Evolutionary conservation across 805 yeast genomes (phyloP).

Genomic region (Candida nemodendra): DNA sequence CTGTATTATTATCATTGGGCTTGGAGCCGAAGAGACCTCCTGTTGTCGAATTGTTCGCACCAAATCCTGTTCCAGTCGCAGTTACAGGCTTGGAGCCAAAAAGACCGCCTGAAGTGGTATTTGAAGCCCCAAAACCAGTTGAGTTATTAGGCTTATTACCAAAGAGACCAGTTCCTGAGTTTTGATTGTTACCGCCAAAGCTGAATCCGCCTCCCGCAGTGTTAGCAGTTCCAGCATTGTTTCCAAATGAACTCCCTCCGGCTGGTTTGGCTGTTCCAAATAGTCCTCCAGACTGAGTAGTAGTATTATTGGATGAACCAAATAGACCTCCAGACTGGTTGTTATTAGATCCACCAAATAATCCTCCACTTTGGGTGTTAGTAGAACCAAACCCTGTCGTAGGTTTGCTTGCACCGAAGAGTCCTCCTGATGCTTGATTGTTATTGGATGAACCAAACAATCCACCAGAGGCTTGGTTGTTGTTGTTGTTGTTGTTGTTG

Average conservation of each 20-base stretch:
- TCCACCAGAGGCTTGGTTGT: conserved; percentile 19
- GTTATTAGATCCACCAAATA: conserved; percentile 32
- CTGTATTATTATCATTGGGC: conserved; percentile 22
- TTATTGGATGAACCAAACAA: conserved; percentile 22
- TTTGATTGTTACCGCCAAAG: conserved; percentile 6
- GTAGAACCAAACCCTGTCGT: conserved; percentile 14
- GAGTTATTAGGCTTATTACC: conserved; percentile 27
- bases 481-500: conserved; percentile 1
- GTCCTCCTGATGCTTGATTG: conserved; percentile 28
- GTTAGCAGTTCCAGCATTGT: conserved; percentile 22
- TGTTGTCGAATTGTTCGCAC: conserved; percentile 13
- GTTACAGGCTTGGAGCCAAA: conserved; percentile 25
- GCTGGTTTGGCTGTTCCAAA: conserved; percentile 35
- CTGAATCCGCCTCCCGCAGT: conserved; percentile 21
- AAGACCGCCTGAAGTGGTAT: conserved; percentile 26
- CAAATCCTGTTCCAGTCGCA: conserved; percentile 12
- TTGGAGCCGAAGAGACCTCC: conserved; percentile 36
- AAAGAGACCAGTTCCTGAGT: conserved; percentile 38
- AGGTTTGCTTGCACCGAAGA: conserved; percentile 30
- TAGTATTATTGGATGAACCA: conserved; percentile 17
- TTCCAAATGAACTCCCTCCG: conserved; percentile 25
- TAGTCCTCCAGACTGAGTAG: conserved; percentile 36
- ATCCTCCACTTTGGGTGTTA: conserved; percentile 26
- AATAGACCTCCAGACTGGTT: conserved; percentile 16
- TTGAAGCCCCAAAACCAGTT: conserved; percentile 8